Evolutionary conservation across 2,329 filamentous ascomycete genomes (phyloP).

Genomic region (Cordyceps cicadae): DNA sequence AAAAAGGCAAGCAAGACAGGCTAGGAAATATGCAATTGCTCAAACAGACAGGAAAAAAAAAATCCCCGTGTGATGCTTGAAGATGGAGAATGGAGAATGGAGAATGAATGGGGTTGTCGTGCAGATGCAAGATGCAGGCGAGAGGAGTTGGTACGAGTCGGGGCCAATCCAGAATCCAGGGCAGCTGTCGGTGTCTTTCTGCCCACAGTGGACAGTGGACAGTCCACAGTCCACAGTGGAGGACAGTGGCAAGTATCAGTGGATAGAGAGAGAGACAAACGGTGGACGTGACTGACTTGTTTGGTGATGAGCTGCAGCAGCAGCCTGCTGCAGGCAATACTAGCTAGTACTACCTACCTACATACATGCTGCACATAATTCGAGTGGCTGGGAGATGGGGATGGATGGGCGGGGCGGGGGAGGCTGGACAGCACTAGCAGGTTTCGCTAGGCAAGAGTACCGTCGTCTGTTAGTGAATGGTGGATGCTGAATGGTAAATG

Average conservation of each 20-base stretch:
- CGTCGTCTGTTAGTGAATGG: not conserved
- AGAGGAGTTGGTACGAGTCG: constrained; percentile 7
- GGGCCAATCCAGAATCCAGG: constrained; percentile 1
- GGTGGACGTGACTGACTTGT: too few species aligned
- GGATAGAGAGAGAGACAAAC: too few species aligned
- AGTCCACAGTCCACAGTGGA: too few species aligned
- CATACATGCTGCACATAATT: too few species aligned
- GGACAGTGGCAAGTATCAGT: too few species aligned
- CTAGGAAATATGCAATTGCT: not conserved
- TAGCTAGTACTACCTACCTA: not conserved
- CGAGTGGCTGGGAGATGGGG: constrained; percentile 22
- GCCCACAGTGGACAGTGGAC: too few species aligned
- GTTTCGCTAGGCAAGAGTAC: not conserved
- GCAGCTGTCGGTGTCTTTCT: not conserved
- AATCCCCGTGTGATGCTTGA: not conserved
- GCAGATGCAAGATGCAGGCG: constrained; percentile 11
- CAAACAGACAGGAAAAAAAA: not conserved
- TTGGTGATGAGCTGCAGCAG: not conserved
- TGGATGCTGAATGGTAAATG: too few species aligned
- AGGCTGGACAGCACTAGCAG: not conserved
- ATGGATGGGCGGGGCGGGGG: not conserved
- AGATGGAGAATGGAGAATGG: constrained; percentile 3
- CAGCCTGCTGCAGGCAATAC: not conserved
- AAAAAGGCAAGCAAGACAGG: not conserved
- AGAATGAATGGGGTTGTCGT: not conserved